A percentile compares a stretch with the other conserved stretches of the same genome.
These are phyloP conservation scores for Candida tropicalis DNA, from an alignment of 1,139 yeast genomes.

Conservation along the genomic window DNA sequence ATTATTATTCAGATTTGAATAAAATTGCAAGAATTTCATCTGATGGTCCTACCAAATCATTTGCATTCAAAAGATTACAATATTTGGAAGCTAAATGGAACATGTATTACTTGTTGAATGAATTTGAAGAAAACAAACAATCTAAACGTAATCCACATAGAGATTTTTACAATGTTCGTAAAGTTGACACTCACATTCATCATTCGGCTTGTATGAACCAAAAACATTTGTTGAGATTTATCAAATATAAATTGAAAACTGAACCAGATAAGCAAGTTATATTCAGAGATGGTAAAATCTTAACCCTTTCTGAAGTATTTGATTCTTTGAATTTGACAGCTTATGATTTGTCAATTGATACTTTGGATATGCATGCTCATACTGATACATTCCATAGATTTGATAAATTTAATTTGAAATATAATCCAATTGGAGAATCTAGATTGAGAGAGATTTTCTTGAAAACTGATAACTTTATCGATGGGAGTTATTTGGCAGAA, in stretches of 20 bases:
- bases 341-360: conserved; percentile 92
- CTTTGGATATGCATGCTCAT: conserved; percentile 99
- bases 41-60: conserved; percentile 97
- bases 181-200: conserved; percentile 98
- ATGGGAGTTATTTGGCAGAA: conserved; percentile 90
- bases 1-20: conserved; percentile 82
- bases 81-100: conserved; percentile 98
- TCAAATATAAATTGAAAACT: conserved; percentile 75
- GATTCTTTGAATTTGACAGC: conserved; percentile 88
- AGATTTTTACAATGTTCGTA: conserved; percentile 96
- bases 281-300: conserved; percentile 87
- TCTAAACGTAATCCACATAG: conserved; percentile 83
- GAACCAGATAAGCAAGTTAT: conserved; percentile 86
- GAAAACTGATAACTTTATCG: conserved; percentile 90
- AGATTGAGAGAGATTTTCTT: conserved; percentile 93
- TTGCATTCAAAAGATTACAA: conserved; percentile 91
- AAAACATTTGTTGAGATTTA: conserved; percentile 90
- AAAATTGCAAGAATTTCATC: conserved; percentile 71
- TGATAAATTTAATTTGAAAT: conserved; percentile 95
- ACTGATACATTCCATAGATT: conserved; percentile 97
- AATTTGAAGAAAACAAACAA: conserved; percentile 88
- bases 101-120: conserved; percentile 81
- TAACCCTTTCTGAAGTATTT: conserved; percentile 85
- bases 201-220: conserved; percentile 99
- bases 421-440: conserved; percentile 98